Evolutionary conservation across 2,329 filamentous ascomycete species (phyloP).

Genomic region (Sporothrix humicola): DNA sequence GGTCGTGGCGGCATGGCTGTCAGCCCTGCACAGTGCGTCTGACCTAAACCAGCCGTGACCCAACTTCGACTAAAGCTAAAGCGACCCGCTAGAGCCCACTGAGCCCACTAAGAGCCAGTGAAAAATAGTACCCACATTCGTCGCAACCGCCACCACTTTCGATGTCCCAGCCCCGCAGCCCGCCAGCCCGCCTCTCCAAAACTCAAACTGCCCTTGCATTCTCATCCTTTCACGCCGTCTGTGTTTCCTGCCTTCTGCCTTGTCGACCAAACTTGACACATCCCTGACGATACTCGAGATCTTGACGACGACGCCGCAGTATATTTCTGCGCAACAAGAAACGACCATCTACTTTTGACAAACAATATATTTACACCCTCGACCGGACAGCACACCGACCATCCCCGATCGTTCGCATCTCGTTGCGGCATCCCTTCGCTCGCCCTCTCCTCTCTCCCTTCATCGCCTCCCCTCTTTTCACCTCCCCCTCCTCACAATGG

Average conservation of each 20-base stretch:
- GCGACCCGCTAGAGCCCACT: background rate
- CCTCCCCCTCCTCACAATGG: constrained; percentile 50
- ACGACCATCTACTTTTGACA: too few relatives aligned
- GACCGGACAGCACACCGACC: background rate
- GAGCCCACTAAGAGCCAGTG: background rate
- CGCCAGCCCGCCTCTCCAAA: background rate
- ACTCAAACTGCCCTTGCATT: background rate
- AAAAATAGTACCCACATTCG: background rate
- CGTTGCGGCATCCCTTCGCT: constrained; percentile 4
- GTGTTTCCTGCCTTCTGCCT: background rate
- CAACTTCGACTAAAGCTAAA: background rate
- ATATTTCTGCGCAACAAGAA: background rate
- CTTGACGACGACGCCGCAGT: background rate
- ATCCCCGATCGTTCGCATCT: background rate
- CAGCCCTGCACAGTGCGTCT: background rate
- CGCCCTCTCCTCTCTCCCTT: background rate
- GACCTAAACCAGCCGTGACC: background rate
- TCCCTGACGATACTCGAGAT: background rate
- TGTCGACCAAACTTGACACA: background rate
- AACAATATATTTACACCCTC: background rate
- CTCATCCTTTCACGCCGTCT: background rate
- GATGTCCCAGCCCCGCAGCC: constrained; percentile 8
- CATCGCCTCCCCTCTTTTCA: background rate
- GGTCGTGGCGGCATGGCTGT: background rate
- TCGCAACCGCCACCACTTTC: constrained; percentile 10